Base-by-base conservation (phyloP, 75 land plant species). In the Cupressus sempervirens region DNA sequence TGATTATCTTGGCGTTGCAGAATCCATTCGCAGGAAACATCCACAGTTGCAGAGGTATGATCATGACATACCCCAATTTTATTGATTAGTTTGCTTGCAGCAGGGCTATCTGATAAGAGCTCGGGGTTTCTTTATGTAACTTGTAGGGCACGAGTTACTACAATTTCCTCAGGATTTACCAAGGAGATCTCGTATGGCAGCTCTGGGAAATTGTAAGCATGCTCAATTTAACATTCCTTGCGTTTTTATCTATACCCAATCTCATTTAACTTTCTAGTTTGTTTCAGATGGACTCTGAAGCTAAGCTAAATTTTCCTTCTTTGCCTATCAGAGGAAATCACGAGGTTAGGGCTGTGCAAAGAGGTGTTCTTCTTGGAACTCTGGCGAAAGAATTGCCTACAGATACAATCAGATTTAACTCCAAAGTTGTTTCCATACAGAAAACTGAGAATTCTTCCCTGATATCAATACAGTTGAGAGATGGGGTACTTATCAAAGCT, bases 401-500 rank as follows among this genome's bases (percentile, higher is more conserved):
- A 18, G 93, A 85, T 14, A 92, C 91, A 18, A 88, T 94, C 38
- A 91, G 89, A 70, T 94, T 70, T 65, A 87, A 89, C 15, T 90
- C 94, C 68, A 90, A 90, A 83, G 90, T 94, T 32, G 91, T 90
- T 29, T 87, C 89, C 16, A 86, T 91, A 40, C 86, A 90, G 29
- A 73, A 88, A 80, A 43, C 81, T 8, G 85, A 88, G 32, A 46
- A 29, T 83, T 50, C 72, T 75, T 83, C 34, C 48, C 30, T 77
- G 11, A 86, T 84, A 80, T 35, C 86, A 23, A 38, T 93, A 14
- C 92, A 93, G 68, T 88, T 93, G 82, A 86, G 92, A 43, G 91
- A 89, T 83, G 90, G 92, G n/a, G 34, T 72, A 30, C 23, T 38
- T 6, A 83, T 76, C 38, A 83, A 40, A 86, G 80, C 84, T 13